Evolutionary conservation across 352 stramenopile genomes (phyloP).

Genomic region (Globisporangium nodosum): DNA sequence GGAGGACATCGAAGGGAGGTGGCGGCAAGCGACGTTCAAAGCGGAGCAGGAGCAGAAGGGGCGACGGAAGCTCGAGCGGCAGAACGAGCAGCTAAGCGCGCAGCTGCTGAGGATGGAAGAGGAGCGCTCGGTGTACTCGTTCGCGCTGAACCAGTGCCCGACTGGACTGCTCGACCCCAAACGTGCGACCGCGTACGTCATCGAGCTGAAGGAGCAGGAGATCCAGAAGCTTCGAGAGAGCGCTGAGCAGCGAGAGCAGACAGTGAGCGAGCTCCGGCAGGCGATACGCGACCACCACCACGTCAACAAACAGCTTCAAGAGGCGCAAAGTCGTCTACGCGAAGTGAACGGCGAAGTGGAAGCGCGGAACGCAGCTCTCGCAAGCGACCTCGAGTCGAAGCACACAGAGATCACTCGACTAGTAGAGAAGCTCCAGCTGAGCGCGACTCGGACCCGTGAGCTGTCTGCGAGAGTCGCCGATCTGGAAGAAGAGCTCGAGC

Average conservation of each 20-base stretch:
- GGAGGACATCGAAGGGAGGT: conserved; percentile 49
- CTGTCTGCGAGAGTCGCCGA: conserved; percentile 24
- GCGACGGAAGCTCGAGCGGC: conserved; percentile 29
- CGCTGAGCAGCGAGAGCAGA: not conserved
- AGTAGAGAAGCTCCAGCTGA: conserved; percentile 14
- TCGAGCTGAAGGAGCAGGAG: conserved; percentile 56
- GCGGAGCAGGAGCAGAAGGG: conserved; percentile 49
- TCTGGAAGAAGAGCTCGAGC: conserved; percentile 42
- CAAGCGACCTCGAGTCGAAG: not conserved
- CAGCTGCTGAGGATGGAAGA: conserved; percentile 53
- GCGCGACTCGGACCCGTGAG: conserved; percentile 16
- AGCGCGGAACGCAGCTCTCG: conserved; percentile 1
- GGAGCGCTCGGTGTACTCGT: conserved; percentile 39
- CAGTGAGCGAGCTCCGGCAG: conserved; percentile 5
- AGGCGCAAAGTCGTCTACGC: conserved; percentile 15
- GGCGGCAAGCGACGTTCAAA: conserved; percentile 42
- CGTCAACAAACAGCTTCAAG: conserved; percentile 1
- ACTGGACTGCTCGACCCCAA: conserved; percentile 22
- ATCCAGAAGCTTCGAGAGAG: conserved; percentile 14
- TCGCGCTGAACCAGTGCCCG: conserved; percentile 32
- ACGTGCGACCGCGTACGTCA: conserved; percentile 27
- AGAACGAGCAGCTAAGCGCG: conserved; percentile 20
- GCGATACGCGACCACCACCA: conserved; percentile 9
- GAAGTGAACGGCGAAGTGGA: not conserved
- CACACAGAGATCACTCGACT: conserved; percentile 16